A percentile compares a stretch with the other conserved stretches of the same genome.
phyloP scores from a whole-genome alignment of 2,329 filamentous ascomycete genomes.

The Camptophora hylomeconis region DNA sequence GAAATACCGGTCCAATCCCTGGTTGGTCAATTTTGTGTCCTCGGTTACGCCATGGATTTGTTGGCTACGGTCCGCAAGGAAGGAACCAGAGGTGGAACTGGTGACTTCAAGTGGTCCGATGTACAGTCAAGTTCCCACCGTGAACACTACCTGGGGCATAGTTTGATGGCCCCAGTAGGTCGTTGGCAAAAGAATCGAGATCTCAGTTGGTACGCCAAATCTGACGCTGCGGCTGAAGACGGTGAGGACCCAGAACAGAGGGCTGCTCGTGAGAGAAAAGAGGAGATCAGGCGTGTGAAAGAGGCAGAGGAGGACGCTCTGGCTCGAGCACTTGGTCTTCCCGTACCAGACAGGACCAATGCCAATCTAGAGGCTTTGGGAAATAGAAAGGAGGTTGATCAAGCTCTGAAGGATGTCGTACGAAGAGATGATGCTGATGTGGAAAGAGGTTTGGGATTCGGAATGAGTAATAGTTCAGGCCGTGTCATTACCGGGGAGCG shows the following conservation, averaged over 20 bases:
- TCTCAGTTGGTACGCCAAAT: constrained; percentile 52
- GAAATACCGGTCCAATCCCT: too few relatives aligned
- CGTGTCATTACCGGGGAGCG: constrained; percentile 18
- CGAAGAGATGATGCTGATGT: constrained; percentile 19
- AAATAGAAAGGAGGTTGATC: constrained; percentile 40
- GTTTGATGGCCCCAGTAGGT: constrained; percentile 79
- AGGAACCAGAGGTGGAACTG: constrained; percentile 60
- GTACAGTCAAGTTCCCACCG: constrained; percentile 77
- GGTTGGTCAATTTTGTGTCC: too few relatives aligned
- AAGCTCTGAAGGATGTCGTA: constrained; percentile 33
- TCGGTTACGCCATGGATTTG: constrained; percentile 97
- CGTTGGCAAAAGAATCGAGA: constrained; percentile 77
- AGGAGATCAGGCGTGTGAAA: constrained; percentile 71
- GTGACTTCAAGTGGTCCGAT: constrained; percentile 94
- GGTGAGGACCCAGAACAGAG: constrained; percentile 48
- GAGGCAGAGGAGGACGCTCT: constrained; percentile 90
- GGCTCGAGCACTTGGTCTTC: constrained; percentile 67
- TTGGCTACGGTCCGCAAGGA: constrained; percentile 89
- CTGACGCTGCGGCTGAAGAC: constrained; percentile 38
- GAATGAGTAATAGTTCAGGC: constrained; percentile 21
- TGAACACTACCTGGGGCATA: constrained; percentile 84
- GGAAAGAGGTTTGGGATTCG: constrained; percentile 23
- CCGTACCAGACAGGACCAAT: constrained; percentile 50
- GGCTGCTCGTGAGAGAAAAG: constrained; percentile 49
- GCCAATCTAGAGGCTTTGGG: constrained; percentile 51